Percentiles rank a stretch among this genome's conserved stretches.
Evolutionary conservation across 1,284 basidiomycete species (phyloP).

Genomic region (Ceratobasidium sp.): DNA sequence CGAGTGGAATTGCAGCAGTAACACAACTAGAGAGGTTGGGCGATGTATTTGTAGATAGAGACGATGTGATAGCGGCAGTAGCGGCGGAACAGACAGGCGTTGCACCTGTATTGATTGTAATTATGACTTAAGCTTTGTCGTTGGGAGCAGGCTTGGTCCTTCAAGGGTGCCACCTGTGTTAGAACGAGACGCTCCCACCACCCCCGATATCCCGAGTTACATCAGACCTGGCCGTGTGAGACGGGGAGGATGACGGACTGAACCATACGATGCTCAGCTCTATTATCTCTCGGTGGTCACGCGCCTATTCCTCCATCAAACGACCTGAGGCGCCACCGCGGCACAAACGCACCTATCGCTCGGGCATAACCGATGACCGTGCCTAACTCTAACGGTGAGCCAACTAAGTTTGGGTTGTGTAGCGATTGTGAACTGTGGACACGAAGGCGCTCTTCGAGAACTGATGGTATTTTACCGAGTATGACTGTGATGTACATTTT

Average conservation of each 20-base stretch:
- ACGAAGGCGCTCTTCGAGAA: slow-evolving; percentile 76
- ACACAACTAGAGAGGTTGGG: slow-evolving; percentile 85
- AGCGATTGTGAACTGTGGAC: slow-evolving; percentile 80
- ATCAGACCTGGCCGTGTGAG: slow-evolving; percentile 26
- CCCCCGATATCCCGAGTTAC: slow-evolving; percentile 19
- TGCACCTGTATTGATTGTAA: slow-evolving; percentile 63
- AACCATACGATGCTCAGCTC: slow-evolving; percentile 38
- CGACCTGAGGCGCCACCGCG: slow-evolving; percentile 23
- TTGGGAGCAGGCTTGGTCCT: slow-evolving; percentile 30
- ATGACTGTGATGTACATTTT: not conserved
- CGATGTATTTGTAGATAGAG: slow-evolving; percentile 79
- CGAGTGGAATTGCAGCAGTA: slow-evolving; percentile 80
- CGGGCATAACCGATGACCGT: slow-evolving; percentile 44
- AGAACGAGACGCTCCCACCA: slow-evolving; percentile 38
- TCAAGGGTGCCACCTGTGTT: slow-evolving; percentile 32
- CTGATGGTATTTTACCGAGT: slow-evolving; percentile 64
- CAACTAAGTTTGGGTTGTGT: slow-evolving; percentile 24
- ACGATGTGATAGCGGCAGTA: slow-evolving; percentile 65
- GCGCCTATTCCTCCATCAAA: slow-evolving; percentile 29
- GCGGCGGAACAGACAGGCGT: slow-evolving; percentile 64
- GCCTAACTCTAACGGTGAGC: no score
- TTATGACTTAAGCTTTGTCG: slow-evolving; percentile 47
- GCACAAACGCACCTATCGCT: slow-evolving; percentile 12
- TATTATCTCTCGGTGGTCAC: slow-evolving; percentile 26
- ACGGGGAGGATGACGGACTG: slow-evolving; percentile 36